Percentiles rank a stretch among this genome's conserved stretches.
These are phyloP conservation scores for Hirschfeldia incana DNA, from an alignment of 345 rosid genomes.

Conservation along the genomic window DNA sequence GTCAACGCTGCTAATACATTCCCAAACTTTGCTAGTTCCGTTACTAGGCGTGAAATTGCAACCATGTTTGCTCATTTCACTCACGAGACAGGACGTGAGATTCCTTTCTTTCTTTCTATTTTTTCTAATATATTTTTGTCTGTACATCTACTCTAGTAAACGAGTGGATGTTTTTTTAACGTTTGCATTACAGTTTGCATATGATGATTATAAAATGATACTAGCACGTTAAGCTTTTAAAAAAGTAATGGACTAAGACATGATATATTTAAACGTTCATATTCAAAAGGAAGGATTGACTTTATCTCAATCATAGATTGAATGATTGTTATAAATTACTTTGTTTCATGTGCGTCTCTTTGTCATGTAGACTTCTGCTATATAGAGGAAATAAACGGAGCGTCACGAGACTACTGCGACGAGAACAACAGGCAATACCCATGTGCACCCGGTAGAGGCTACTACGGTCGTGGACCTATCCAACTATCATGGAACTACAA, in stretches of 20 bases:
- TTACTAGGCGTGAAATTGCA: not conserved
- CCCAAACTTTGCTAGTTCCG: not conserved
- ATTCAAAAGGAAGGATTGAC: not conserved
- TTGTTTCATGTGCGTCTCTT: not conserved
- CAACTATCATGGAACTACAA: slow-evolving; percentile 1
- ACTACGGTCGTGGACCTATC: slow-evolving; percentile 37
- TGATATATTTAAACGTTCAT: not conserved
- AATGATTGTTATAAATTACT: not conserved
- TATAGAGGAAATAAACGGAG: slow-evolving; percentile 56
- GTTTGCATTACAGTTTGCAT: not conserved
- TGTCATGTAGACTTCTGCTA: slow-evolving; percentile 55
- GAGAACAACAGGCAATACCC: slow-evolving; percentile 46
- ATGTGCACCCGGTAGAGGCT: slow-evolving; percentile 48
- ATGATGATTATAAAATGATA: not conserved
- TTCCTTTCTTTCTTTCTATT: not conserved
- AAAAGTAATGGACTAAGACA: not conserved
- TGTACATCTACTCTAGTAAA: not conserved
- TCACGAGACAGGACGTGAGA: not conserved
- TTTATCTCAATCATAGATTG: not conserved
- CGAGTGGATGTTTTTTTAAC: not conserved
- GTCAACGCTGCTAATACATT: not conserved
- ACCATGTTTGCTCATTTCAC: not conserved
- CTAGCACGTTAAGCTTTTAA: not conserved
- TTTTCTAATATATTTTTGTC: no score
- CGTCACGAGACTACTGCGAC: slow-evolving; percentile 50